phyloP scores from a whole-genome alignment of 345 rosid species.

The Murraya paniculata region DNA sequence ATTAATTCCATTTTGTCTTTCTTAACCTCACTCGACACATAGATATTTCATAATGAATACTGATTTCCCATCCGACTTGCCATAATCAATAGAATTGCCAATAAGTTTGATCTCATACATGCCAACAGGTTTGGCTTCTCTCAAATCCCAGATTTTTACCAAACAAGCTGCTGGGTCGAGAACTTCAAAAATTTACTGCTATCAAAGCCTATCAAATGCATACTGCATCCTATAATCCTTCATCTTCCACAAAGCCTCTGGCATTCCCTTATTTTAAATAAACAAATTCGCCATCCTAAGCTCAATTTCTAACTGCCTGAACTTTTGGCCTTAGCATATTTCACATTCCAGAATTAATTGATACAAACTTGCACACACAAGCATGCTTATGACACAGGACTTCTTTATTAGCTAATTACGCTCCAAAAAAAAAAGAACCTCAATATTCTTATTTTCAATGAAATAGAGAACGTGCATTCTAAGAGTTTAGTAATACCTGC shows the following conservation, averaged over 20 bases:
- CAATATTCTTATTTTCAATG: neutral
- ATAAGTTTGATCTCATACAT: neutral
- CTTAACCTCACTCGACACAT: neutral
- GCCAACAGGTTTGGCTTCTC: neutral
- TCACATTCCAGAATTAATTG: neutral
- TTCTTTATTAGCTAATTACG: neutral
- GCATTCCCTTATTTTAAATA: neutral
- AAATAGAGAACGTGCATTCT: neutral
- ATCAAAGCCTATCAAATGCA: neutral
- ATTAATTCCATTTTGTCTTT: neutral
- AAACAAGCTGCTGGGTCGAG: neutral
- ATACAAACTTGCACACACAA: neutral
- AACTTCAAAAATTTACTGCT: neutral
- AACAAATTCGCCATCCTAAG: neutral
- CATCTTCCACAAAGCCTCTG: neutral
- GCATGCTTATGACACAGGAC: neutral
- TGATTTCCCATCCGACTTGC: neutral
- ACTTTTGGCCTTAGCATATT: neutral
- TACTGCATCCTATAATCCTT: neutral
- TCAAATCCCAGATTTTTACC: neutral
- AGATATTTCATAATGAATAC: neutral
- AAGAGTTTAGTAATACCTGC: neutral
- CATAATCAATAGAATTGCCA: neutral
- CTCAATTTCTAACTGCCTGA: neutral
- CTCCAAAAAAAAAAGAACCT: neutral